Base-by-base conservation (phyloP, 1,284 basidiomycete genomes). In the Apiotrichum porosum region DNA sequence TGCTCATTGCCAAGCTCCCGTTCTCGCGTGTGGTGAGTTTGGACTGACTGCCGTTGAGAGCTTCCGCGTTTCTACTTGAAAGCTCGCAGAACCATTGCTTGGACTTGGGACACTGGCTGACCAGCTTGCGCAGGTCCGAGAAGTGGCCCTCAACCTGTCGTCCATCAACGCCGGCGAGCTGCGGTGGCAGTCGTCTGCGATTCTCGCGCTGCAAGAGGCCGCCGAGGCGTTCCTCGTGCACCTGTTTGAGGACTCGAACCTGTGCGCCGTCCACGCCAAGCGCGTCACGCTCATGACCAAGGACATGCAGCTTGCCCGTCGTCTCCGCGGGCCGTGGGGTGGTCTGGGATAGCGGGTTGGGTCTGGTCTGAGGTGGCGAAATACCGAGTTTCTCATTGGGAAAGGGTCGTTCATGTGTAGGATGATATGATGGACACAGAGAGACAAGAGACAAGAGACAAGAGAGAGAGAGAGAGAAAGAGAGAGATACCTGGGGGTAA, bases 201-300 rank as follows among this genome's bases (percentile, higher is more conserved):
- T 97, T 46, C 69, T 91, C 53, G 93, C 93, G 3, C 73, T 97
- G 49, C 92, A 97, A 66, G 92, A 97, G 74, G 92, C 92, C 9
- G 88, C 90, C 22, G 92, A 97, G 73, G 91, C 92, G 14, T 97
- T 83, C 63, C 77, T 97, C 13, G 87, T 97, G 14, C 91, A 95
- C 75, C 75, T 97, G 33, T 95, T 97, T 59, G 92, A 97, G 74
- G 92, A 97, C 73, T 88, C 92, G 39, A 97, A 97, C 72, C 75
- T 97, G 37, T 95, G 92, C 67, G 93, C 95, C 5, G 88, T 99
- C 56, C 95, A 99, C 69, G 94, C 95, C 23, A 97, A 95, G 75
- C 86, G 94, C 64, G 95, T 99, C 13, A 99, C 95, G 8, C 86
- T 99, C 64, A 97, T 97, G 93, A 88, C 91, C 56, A 82, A 87